These are phyloP conservation scores for Lentinula raphanica DNA, from an alignment of 768 basidiomycete species.

Conservation along the genomic window DNA sequence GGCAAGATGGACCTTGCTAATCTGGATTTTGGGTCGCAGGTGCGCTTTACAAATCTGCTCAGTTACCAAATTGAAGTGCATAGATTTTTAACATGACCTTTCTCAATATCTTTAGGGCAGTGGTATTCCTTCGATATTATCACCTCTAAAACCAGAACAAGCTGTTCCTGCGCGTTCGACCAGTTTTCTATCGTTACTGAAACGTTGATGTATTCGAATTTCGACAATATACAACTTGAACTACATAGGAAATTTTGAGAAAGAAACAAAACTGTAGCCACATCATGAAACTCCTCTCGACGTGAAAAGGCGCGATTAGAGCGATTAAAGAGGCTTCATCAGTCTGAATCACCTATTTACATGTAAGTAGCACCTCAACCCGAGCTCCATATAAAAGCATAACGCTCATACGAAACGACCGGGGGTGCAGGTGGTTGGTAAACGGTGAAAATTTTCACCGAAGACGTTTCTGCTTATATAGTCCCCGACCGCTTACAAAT, in stretches of 20 bases:
- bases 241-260: no score
- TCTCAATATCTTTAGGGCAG: background rate
- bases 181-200: background rate
- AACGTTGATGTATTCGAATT: background rate
- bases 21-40: slow-evolving; percentile 41
- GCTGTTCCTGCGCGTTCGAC: slow-evolving; percentile 41
- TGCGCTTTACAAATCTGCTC: no score
- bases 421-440: slow-evolving; percentile 10
- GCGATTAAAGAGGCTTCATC: slow-evolving; percentile 74
- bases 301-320: slow-evolving; percentile 66
- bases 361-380: slow-evolving; percentile 32
- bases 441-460: background rate
- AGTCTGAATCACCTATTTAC: slow-evolving; percentile 43
- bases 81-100: no score
- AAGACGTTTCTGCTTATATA: background rate
- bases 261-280: slow-evolving; percentile 45
- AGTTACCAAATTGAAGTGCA: no score
- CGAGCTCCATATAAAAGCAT: slow-evolving; percentile 48
- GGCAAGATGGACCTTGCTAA: slow-evolving; percentile 31
- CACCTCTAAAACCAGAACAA: slow-evolving; percentile 57
- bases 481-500: background rate
- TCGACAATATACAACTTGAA: no score
- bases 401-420: slow-evolving; percentile 50
- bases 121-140: slow-evolving; percentile 57
- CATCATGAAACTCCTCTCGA: slow-evolving; percentile 84